Percentiles rank a stretch among this genome's conserved stretches.
phyloP scores from a whole-genome alignment of 176 grass and related monocot genomes.

The Musa troglodytarum region DNA sequence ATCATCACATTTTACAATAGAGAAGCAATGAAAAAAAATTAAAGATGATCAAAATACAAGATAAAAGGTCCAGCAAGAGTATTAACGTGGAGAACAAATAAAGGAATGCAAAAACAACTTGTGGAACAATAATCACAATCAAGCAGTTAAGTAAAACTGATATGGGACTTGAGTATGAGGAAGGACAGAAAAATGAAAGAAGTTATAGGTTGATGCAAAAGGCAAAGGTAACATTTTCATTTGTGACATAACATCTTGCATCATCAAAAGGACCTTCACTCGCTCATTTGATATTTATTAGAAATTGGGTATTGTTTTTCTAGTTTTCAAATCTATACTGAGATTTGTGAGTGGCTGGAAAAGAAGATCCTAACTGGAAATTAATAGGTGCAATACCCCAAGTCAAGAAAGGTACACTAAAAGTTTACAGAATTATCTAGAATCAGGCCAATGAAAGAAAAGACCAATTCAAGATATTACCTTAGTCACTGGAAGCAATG shows the following conservation, averaged over 20 bases:
- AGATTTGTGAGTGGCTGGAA: not conserved
- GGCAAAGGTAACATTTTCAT: not conserved
- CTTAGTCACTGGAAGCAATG: slow-evolving; percentile 90
- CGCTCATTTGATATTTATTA: not conserved
- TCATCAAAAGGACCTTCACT: not conserved
- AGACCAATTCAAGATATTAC: slow-evolving; percentile 24
- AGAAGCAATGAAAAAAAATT: too few relatives aligned
- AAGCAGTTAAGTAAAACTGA: not conserved
- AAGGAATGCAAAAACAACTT: not conserved
- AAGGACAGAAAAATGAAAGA: not conserved
- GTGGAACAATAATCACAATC: not conserved
- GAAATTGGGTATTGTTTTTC: not conserved
- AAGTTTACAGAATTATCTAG: slow-evolving; percentile 8
- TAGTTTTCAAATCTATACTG: not conserved
- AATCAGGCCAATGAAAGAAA: not conserved
- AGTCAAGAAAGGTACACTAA: not conserved
- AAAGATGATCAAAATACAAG: too few relatives aligned
- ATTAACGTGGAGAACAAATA: not conserved
- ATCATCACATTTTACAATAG: too few relatives aligned
- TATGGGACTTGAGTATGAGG: not conserved
- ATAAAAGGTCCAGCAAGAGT: not conserved
- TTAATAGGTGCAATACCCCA: not conserved
- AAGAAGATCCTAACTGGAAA: not conserved
- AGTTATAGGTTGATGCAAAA: not conserved
- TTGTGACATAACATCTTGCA: not conserved